These are phyloP conservation scores for Casuarina cunninghamiana DNA, from an alignment of 306 rosid species.

Conservation along the genomic window DNA sequence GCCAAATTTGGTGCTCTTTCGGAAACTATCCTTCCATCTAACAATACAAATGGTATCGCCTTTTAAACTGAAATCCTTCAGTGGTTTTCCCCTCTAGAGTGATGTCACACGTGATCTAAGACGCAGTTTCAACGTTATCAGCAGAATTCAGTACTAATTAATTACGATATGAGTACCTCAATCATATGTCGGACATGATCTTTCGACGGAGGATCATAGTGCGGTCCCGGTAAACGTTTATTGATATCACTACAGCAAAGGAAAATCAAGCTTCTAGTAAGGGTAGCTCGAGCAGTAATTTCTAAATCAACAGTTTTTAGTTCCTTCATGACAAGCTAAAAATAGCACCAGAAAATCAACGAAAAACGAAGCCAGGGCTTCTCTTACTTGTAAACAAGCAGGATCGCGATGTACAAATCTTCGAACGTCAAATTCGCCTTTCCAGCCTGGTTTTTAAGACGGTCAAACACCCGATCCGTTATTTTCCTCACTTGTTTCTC, in stretches of 20 bases:
- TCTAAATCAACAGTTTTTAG: too few relatives aligned
- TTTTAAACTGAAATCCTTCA: too few relatives aligned
- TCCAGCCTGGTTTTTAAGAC: conserved; percentile 27
- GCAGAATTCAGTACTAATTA: conserved; percentile 9
- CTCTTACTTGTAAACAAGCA: conserved; percentile 86
- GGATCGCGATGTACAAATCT: conserved; percentile 78
- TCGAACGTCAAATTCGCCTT: conserved; percentile 54
- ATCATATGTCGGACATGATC: conserved; percentile 48
- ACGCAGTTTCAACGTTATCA: not conserved
- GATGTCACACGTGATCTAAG: too few relatives aligned
- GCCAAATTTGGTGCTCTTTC: too few relatives aligned
- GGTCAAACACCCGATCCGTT: conserved; percentile 55
- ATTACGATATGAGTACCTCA: conserved; percentile 49
- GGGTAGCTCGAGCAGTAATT: not conserved
- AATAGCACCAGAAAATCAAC: not conserved
- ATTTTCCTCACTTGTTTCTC: conserved; percentile 55
- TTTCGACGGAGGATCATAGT: conserved; percentile 80
- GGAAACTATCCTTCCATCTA: too few relatives aligned
- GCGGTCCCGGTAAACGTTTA: conserved; percentile 77
- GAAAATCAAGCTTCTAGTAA: conserved; percentile 1
- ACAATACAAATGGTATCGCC: too few relatives aligned
- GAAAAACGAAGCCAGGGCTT: not conserved
- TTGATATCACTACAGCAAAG: conserved; percentile 66
- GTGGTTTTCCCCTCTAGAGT: too few relatives aligned
- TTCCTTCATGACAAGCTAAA: not conserved